Conservation (phyloP, 2,329 filamentous ascomycete species). For the Rutstroemia sp. region DNA sequence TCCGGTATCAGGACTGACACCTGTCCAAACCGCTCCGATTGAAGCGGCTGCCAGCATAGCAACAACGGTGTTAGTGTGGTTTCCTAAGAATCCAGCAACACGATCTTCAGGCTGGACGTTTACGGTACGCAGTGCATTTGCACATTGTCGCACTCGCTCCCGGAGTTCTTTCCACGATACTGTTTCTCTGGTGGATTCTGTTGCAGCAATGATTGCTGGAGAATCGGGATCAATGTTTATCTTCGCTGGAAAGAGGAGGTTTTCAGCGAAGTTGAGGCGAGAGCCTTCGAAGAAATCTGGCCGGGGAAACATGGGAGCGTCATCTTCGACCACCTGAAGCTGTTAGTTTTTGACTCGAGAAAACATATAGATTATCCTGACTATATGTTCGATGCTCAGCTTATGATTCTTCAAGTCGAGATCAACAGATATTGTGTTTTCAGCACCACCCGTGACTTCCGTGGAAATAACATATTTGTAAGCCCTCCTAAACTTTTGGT, state of each 20-base stretch:
- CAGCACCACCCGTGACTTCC: no score
- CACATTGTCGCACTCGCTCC: slow-evolving; percentile 67
- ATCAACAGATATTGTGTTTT: no score
- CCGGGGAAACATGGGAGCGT: slow-evolving; percentile 73
- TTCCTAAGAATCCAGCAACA: slow-evolving; percentile 74
- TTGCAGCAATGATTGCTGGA: slow-evolving; percentile 71
- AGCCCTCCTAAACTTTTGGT: neutral
- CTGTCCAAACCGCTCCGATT: slow-evolving; percentile 86
- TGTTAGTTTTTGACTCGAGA: neutral
- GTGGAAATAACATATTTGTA: no score
- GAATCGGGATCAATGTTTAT: slow-evolving; percentile 47
- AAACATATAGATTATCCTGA: neutral
- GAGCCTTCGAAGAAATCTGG: slow-evolving; percentile 78
- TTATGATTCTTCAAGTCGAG: no score
- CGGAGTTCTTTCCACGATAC: slow-evolving; percentile 76
- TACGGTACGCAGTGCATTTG: slow-evolving; percentile 58
- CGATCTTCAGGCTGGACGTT: slow-evolving; percentile 52
- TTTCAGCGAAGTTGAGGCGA: slow-evolving; percentile 88
- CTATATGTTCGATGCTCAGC: neutral
- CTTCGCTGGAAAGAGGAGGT: slow-evolving; percentile 72
- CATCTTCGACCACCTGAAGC: slow-evolving; percentile 56
- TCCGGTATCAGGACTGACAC: slow-evolving; percentile 86
- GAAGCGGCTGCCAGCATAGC: slow-evolving; percentile 80
- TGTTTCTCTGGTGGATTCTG: slow-evolving; percentile 54
- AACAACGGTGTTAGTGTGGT: slow-evolving; percentile 79